phyloP scores from a whole-genome alignment of 1,139 yeast genomes.

The Candida tropicalis region DNA sequence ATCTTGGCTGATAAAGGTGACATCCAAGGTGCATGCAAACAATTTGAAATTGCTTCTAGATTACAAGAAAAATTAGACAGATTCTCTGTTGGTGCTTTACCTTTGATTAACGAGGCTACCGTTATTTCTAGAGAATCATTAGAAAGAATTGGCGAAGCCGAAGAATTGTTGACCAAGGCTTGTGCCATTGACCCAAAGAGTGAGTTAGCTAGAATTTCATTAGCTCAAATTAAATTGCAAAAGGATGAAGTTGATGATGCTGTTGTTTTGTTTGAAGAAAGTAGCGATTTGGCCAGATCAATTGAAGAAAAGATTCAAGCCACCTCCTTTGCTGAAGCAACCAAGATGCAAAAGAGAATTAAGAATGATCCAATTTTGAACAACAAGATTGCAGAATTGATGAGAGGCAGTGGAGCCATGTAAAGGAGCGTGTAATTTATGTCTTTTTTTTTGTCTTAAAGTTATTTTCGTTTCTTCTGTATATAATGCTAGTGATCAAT shows the following conservation, averaged over 20 bases:
- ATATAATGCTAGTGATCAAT: not conserved
- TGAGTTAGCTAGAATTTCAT: constrained; percentile 84
- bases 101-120: constrained; percentile 87
- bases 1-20: constrained; percentile 83
- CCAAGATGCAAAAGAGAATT: constrained; percentile 76
- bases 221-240: constrained; percentile 90
- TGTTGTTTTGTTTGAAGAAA: constrained; percentile 75
- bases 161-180: constrained; percentile 72
- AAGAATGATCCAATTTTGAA: constrained; percentile 65
- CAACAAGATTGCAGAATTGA: constrained; percentile 46
- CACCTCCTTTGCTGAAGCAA: constrained; percentile 89
- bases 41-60: constrained; percentile 85
- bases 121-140: constrained; percentile 63
- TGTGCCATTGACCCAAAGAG: constrained; percentile 82
- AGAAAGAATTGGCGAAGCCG: constrained; percentile 63
- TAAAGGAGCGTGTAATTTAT: constrained; percentile 10
- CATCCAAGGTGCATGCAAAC: constrained; percentile 69
- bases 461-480: not conserved
- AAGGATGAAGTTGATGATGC: constrained; percentile 84
- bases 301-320: constrained; percentile 90
- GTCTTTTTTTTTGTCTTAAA: not conserved
- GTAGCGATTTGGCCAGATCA: constrained; percentile 80
- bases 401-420: constrained; percentile 33
- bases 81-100: constrained; percentile 80
- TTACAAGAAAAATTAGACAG: constrained; percentile 70